A percentile compares a stretch with the other conserved stretches of the same genome.
These are phyloP conservation scores for Nicotiana undulata DNA, from an alignment of 257 asterid genomes.

Conservation along the genomic window DNA sequence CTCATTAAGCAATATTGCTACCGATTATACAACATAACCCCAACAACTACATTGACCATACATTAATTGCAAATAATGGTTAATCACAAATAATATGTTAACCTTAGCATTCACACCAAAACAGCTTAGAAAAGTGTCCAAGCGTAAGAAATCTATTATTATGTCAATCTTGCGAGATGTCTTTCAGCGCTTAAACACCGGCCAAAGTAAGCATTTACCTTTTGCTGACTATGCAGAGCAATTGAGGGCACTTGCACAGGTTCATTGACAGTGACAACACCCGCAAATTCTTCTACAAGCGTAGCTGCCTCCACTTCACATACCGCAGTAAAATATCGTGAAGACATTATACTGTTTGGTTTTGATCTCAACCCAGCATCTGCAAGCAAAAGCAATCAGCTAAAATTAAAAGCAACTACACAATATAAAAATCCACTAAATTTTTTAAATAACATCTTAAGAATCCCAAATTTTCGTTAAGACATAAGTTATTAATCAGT, in stretches of 20 bases:
- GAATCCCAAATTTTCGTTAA: no score
- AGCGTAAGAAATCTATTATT: not conserved
- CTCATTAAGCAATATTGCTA: not conserved
- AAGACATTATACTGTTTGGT: conserved; percentile 53
- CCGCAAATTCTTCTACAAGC: conserved; percentile 30
- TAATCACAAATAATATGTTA: no score
- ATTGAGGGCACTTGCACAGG: conserved; percentile 32
- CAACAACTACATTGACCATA: not conserved
- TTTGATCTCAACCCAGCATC: conserved; percentile 54
- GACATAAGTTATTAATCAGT: no score
- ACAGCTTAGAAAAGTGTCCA: not conserved
- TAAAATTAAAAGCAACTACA: no score
- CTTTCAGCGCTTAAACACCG: not conserved
- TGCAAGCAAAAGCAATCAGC: conserved; percentile 9
- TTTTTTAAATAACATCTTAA: no score
- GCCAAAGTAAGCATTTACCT: conserved; percentile 22
- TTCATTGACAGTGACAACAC: conserved; percentile 21
- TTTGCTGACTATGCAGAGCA: conserved; percentile 28
- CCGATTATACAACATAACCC: not conserved
- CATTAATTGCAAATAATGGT: not conserved
- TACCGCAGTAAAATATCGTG: conserved; percentile 35
- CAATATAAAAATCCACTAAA: no score
- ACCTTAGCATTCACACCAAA: not conserved
- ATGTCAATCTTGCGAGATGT: not conserved
- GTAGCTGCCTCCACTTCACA: conserved; percentile 41